Evolutionary conservation across 2,329 filamentous ascomycete species (phyloP).

Genomic region (Diaporthe vaccinii): DNA sequence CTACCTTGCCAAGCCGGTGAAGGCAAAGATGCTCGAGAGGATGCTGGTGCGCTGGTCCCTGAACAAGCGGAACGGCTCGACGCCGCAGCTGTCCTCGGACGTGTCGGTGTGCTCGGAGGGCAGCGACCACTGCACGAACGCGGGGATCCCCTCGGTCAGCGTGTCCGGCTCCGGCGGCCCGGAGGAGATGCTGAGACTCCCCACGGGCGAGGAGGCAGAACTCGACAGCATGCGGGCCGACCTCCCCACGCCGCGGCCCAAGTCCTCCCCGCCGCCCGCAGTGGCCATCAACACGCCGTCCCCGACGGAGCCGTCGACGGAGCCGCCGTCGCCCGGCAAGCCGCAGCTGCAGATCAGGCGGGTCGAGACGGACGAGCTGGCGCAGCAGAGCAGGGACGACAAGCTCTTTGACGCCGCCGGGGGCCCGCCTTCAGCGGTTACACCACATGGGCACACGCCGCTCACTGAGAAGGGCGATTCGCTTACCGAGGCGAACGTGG

Average conservation of each 20-base stretch:
- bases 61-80: conserved; percentile 36
- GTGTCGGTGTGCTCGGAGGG: conserved; percentile 44
- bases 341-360: conserved; percentile 32
- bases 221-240: conserved; percentile 6
- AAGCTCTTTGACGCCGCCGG: conserved; percentile 47
- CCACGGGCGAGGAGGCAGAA: not conserved
- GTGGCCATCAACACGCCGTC: not conserved
- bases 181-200: not conserved
- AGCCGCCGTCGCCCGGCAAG: conserved; percentile 25
- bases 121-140: conserved; percentile 45
- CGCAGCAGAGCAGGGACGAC: conserved; percentile 45
- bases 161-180: not conserved
- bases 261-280: conserved; percentile 5
- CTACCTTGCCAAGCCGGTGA: conserved; percentile 68
- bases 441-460: conserved; percentile 40
- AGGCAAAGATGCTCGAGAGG: conserved; percentile 60
- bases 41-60: conserved; percentile 52
- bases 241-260: conserved; percentile 33
- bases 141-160: conserved; percentile 43
- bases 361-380: conserved; percentile 44
- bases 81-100: conserved; percentile 26
- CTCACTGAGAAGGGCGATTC: conserved; percentile 41
- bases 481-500: conserved; percentile 47
- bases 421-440: conserved; percentile 16
- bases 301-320: not conserved